Base-by-base conservation (phyloP, 768 basidiomycete species). In the Tricholoma sp. region DNA sequence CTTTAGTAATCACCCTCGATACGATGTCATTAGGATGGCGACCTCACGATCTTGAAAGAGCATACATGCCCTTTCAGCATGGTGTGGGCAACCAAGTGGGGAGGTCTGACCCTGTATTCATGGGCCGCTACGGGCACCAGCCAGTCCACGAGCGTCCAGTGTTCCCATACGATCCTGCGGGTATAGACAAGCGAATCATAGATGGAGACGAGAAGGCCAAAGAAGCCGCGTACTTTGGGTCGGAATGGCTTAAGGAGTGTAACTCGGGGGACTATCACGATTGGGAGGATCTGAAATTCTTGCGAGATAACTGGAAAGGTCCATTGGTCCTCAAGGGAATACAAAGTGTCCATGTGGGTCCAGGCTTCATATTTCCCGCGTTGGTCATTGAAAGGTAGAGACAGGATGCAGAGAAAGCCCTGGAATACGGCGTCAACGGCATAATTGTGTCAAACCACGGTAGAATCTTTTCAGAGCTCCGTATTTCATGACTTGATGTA, bases 361-460 rank as follows among this genome's bases (percentile, higher is more conserved):
- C 11, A 29, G 28, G 28, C 18, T 33, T n/a, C 32, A 57, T 53
- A 31, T 41, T 17, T 31, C 52, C 24, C 18, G 11, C 20, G n/a
- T 52, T 11, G 13, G 41, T 13, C 17, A 31, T 55, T 31, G 17
- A 52, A 32, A 15, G 17, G 36, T 34, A 15, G 31, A 20, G 12
- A 13, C n/a, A 78, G 74, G 89, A 91, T 66, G 89, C 89, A 2
- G 81, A 88, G 64, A 81, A 78, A 62, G 86, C 88, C 0, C 65
- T 89, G 12, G 81, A 87, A 28, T 62, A 77, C 17, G 81, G 86
- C 1, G 76, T 83, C 12, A 80, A 91, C 55, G 90, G 88, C 1
- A 87, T 93, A 56, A 67, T 93, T 49, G 86, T 92, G 13, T 90
- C 88, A 9, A 94, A 91, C 63, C 90, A 92, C 60, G 88, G 87